phyloP scores from a whole-genome alignment of 306 rosid species.

The Malus domestica region ASM211411v1 NC_041799.1:1208501-1209000 shows the following conservation, averaged over 20 bases:
- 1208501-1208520: neutral
- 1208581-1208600: neutral
- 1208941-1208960: neutral
- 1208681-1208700: neutral
- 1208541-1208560: neutral
- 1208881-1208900: neutral
- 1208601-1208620: neutral
- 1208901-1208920: neutral
- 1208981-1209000: neutral
- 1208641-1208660: neutral
- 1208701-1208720: neutral
- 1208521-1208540: neutral
- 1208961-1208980: neutral
- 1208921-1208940: neutral
- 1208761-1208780: constrained; percentile 1
- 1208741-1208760: neutral
- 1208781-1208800: neutral
- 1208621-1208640: neutral
- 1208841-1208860: neutral
- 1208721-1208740: neutral
- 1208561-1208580: neutral
- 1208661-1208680: neutral
- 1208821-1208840: neutral
- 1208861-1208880: neutral
- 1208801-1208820: neutral